Base-by-base conservation (phyloP, 345 rosid species). In the Hypericum perforatum region DNA sequence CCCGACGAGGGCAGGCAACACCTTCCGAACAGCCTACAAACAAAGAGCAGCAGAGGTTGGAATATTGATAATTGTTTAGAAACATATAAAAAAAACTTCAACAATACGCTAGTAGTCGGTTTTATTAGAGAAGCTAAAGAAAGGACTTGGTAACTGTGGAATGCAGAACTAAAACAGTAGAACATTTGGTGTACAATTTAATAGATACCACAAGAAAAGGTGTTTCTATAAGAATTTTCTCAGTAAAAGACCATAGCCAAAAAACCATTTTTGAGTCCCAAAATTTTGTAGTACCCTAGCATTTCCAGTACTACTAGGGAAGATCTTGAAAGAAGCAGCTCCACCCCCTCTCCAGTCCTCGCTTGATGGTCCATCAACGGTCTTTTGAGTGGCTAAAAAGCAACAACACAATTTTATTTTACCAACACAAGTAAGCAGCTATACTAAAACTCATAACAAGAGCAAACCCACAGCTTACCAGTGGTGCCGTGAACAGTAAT, bases 311-410 rank as follows among this genome's bases (percentile, higher is more conserved):
- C 89, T 81, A 70, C 86, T 81, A 6, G 83, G 86, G 52, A 81
- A 77, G 61, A 81, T 81, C 51, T 81, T 81, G 73, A 76, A 82
- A 56, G 85, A 78, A 56, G 89, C 89, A 62, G 85, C 89, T 45
- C 85, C 74, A 16, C 89, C 89, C 57, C 89, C 89, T 68, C 89
- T 76, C 89, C 89, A 82, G 72, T 82, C 84, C 69, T 82, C 78
- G 82, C 76, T 82, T 11, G 84, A 78, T n/a, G n/a, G n/a, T n/a
- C n/a, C n/a, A n/a, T n/a, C n/a, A n/a, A n/a, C n/a, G n/a, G n/a
- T n/a, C n/a, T 11, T 81, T 45, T 81, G 86, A 0, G 86, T 81
- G 49, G 86, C 86, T 77, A 72, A 11, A 50, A 36, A 9, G 37
- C 45, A n/a, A 49, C 9, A 41, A 45, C 14, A 16, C 15, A 57